Percentiles rank a stretch among this genome's conserved stretches.
Conservation (phyloP, 352 stramenopile genomes). For the Phytopythium mirpurense region DNA sequence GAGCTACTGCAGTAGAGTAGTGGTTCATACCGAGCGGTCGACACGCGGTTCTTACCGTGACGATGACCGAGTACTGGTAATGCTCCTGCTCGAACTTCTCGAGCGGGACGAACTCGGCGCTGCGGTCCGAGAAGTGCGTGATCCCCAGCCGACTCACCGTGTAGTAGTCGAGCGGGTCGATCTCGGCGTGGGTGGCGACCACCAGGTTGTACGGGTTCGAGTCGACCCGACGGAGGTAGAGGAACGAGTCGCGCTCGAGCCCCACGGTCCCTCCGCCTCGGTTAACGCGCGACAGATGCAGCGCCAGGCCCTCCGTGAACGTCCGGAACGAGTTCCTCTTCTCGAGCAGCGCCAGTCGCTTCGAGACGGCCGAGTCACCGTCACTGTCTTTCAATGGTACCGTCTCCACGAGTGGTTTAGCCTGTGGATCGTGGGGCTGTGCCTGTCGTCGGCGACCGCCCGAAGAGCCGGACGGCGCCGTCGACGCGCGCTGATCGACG, state of each 20-base stretch:
- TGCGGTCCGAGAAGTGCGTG: conserved; percentile 77
- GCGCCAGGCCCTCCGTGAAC: conserved; percentile 52
- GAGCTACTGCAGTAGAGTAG: too few species aligned
- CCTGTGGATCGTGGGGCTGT: not conserved
- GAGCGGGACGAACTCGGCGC: conserved; percentile 86
- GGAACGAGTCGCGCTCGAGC: conserved; percentile 44
- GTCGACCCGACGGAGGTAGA: conserved; percentile 68
- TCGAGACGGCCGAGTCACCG: not conserved
- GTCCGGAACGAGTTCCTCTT: conserved; percentile 45
- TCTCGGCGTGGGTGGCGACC: conserved; percentile 54
- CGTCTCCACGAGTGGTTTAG: not conserved
- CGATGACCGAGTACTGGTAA: conserved; percentile 79
- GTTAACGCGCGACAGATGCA: conserved; percentile 20
- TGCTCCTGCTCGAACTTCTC: conserved; percentile 90
- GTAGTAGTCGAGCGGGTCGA: conserved; percentile 85
- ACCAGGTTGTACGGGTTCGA: conserved; percentile 76
- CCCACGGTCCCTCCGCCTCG: conserved; percentile 1
- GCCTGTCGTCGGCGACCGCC: not conserved
- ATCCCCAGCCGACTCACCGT: conserved; percentile 87
- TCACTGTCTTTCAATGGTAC: not conserved
- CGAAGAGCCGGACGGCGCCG: conserved; percentile 14
- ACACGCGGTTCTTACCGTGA: conserved; percentile 44
- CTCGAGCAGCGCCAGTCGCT: conserved; percentile 23
- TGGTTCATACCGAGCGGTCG: too few species aligned
- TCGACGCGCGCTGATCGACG: conserved; percentile 41